Evolutionary conservation across 495 filamentous ascomycete species (phyloP).

Genomic region (Diplogelasinospora grovesii): DNA sequence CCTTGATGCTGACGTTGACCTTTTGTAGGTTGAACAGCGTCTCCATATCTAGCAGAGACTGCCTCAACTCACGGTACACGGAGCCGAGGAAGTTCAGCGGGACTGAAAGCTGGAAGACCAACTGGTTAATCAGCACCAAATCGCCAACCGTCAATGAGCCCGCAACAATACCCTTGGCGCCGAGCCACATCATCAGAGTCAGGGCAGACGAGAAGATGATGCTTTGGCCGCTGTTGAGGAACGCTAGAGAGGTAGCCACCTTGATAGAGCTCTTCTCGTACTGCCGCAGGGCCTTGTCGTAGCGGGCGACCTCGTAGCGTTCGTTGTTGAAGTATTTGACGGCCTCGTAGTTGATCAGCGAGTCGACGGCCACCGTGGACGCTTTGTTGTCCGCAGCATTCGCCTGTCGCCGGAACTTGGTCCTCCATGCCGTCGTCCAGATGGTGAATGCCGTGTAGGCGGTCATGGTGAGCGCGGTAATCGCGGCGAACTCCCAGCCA

Average conservation of each 20-base stretch:
- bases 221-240: conserved; percentile 96
- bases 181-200: conserved; percentile 97
- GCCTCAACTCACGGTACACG: conserved; percentile 90
- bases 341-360: conserved; percentile 95
- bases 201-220: conserved; percentile 94
- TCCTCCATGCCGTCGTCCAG: conserved; percentile 90
- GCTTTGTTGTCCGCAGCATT: conserved; percentile 95
- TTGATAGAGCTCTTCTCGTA: conserved; percentile 97
- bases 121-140: conserved; percentile 96
- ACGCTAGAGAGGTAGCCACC: conserved; percentile 83
- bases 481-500: conserved; percentile 81
- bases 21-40: conserved; percentile 98
- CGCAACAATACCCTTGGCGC: conserved; percentile 75
- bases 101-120: conserved; percentile 95
- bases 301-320: conserved; percentile 82
- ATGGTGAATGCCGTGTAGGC: conserved; percentile 95
- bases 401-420: conserved; percentile 87
- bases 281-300: conserved; percentile 75
- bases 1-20: conserved; percentile 83
- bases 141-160: conserved; percentile 88
- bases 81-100: conserved; percentile 94
- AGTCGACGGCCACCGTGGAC: conserved; percentile 92
- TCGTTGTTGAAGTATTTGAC: conserved; percentile 99
- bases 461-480: conserved; percentile 85
- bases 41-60: conserved; percentile 96